These are phyloP conservation scores for Malus domestica DNA, from an alignment of 306 rosid species.

Conservation along the genomic window DNA sequence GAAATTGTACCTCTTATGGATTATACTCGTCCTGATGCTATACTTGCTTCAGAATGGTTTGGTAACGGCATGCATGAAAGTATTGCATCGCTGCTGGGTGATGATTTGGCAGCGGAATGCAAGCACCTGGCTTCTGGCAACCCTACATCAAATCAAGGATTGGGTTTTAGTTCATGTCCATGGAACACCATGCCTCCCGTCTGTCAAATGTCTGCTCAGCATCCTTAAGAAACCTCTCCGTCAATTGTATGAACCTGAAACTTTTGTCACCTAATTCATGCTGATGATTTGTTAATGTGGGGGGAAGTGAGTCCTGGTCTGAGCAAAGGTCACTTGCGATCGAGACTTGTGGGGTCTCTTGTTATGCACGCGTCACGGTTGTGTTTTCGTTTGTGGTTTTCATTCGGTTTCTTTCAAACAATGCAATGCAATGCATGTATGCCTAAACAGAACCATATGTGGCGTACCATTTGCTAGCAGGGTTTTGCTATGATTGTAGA, in stretches of 20 bases:
- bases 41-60: conserved; percentile 63
- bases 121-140: conserved; percentile 34
- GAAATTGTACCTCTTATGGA: conserved; percentile 20
- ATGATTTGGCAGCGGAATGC: conserved; percentile 45
- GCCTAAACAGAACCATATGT: conserved; percentile 26
- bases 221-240: conserved; percentile 30
- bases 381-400: conserved; percentile 21
- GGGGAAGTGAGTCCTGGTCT: conserved; percentile 10
- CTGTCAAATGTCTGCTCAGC: conserved; percentile 47
- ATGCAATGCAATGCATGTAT: conserved; percentile 21
- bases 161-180: conserved; percentile 45
- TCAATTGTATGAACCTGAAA: conserved; percentile 34
- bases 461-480: conserved; percentile 24
- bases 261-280: conserved; percentile 18
- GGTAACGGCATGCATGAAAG: conserved; percentile 34
- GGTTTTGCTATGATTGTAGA: conserved; percentile 25
- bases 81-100: conserved; percentile 32
- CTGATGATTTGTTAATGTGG: conserved; percentile 19
- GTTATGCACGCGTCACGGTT: conserved; percentile 13
- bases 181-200: conserved; percentile 62
- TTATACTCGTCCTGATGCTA: conserved; percentile 46
- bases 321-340: conserved; percentile 13
- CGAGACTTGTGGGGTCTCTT: conserved; percentile 26
- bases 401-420: conserved; percentile 7
- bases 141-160: conserved; percentile 35